phyloP scores from a whole-genome alignment of 495 filamentous ascomycete genomes.

The Aspergillus biplanus region DNA sequence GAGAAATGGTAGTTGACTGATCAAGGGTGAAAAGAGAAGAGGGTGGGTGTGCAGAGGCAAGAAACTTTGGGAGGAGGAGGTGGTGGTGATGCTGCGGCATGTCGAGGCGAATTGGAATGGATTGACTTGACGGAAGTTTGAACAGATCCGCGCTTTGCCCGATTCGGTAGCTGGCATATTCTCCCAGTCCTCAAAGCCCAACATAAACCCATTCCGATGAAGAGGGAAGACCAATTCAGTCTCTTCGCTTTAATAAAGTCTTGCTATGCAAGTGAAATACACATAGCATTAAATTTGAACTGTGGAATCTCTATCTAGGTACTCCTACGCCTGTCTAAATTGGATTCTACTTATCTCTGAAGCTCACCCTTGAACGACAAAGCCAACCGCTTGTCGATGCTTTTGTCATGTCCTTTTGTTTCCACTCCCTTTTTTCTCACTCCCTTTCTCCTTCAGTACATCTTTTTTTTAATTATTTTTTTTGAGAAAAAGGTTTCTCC shows the following conservation, averaged over 20 bases:
- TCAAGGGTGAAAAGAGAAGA: background rate
- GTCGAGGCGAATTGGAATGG: conserved; percentile 7
- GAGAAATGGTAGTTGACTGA: background rate
- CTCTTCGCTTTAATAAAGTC: too few species aligned
- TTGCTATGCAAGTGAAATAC: too few species aligned
- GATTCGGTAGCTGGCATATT: conserved; percentile 30
- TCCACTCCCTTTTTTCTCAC: background rate
- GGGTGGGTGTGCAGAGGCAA: background rate
- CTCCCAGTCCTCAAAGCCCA: background rate
- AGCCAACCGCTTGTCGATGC: too few species aligned
- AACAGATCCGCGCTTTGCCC: conserved; percentile 36
- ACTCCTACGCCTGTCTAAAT: too few species aligned
- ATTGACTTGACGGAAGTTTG: conserved; percentile 11
- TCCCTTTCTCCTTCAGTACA: too few species aligned
- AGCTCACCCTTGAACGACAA: too few species aligned
- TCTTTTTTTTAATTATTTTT: background rate
- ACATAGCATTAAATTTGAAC: too few species aligned
- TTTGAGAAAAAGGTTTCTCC: background rate
- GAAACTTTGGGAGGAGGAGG: conserved; percentile 3
- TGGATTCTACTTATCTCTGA: too few species aligned
- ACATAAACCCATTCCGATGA: background rate
- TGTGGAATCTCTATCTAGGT: too few species aligned
- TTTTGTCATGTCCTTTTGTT: background rate
- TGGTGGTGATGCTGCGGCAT: conserved; percentile 6
- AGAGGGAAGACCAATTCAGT: too few species aligned